Evolutionary conservation across 2,329 filamentous ascomycete species (phyloP).

Genomic region (Xylariaceae sp.): DNA sequence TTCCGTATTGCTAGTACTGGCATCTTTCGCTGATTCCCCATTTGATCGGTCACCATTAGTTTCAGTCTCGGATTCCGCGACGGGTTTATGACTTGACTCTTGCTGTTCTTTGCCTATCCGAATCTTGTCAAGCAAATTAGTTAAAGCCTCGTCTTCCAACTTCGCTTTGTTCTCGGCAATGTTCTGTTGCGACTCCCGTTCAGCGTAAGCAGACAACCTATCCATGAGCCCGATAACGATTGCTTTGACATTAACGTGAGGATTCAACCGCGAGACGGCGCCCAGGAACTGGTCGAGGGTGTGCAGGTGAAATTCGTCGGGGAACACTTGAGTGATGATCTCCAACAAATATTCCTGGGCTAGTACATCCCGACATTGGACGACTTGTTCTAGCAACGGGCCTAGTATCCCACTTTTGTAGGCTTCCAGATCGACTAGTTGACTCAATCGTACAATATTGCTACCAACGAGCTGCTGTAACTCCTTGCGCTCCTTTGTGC

Average conservation of each 20-base stretch:
- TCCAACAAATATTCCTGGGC: constrained; percentile 96
- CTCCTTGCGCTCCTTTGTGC: constrained; percentile 91
- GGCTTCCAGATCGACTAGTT: constrained; percentile 87
- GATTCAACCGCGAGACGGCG: constrained; percentile 87
- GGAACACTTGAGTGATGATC: constrained; percentile 98
- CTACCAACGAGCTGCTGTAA: constrained; percentile 92
- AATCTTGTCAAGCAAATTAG: constrained; percentile 70
- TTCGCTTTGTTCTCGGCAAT: constrained; percentile 66
- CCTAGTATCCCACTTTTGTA: constrained; percentile 89
- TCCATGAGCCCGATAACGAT: constrained; percentile 99
- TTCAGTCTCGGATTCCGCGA: constrained; percentile 32
- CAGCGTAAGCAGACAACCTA: constrained; percentile 87
- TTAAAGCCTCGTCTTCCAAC: constrained; percentile 77
- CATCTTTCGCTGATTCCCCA: constrained; percentile 33
- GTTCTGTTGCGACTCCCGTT: constrained; percentile 72
- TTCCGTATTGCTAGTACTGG: constrained; percentile 32
- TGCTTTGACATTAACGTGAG: constrained; percentile 94
- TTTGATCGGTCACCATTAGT: constrained; percentile 33
- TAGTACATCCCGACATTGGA: constrained; percentile 93
- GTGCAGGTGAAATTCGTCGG: constrained; percentile 95
- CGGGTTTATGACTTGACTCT: constrained; percentile 27
- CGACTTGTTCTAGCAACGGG: constrained; percentile 89
- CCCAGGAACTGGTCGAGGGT: constrained; percentile 93
- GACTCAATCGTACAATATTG: constrained; percentile 90
- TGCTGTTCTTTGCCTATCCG: constrained; percentile 58